Percentiles rank a stretch among this genome's conserved stretches.
Conservation (phyloP, 768 basidiomycete species). For the Suillus subaureus region DNA sequence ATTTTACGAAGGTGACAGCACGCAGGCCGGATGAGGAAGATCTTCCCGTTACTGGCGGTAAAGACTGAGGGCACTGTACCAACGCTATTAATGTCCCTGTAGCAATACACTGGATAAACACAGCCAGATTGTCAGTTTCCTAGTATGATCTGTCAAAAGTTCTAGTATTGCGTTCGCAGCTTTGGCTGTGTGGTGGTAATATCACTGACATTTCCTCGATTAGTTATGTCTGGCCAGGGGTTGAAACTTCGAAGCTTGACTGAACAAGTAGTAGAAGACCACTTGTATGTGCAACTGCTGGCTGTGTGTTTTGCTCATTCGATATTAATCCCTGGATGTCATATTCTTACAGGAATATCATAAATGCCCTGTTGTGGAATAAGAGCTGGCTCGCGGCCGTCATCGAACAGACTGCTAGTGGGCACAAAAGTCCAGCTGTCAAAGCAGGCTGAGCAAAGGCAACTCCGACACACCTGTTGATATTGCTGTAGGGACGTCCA, state of each 20-base stretch:
- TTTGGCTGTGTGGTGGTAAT: background rate
- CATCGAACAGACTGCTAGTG: background rate
- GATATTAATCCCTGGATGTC: background rate
- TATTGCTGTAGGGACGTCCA: background rate
- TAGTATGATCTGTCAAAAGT: background rate
- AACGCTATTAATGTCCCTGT: background rate
- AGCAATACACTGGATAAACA: conserved; percentile 2
- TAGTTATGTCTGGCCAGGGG: background rate
- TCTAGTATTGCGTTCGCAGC: background rate
- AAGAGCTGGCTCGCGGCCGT: background rate
- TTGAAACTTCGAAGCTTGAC: background rate
- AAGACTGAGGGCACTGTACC: background rate
- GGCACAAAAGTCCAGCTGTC: background rate
- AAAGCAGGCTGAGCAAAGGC: background rate
- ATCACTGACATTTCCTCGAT: background rate
- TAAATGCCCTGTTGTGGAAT: background rate
- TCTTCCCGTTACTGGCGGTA: background rate
- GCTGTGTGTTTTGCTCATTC: background rate
- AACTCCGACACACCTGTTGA: background rate
- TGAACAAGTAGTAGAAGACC: background rate
- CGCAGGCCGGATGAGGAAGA: conserved; percentile 56
- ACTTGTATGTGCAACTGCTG: background rate
- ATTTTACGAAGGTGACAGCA: conserved; percentile 67
- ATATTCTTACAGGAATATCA: background rate
- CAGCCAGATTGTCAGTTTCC: background rate